Conservation (phyloP, 1,284 basidiomycete genomes). For the Melampsora americana region DNA sequence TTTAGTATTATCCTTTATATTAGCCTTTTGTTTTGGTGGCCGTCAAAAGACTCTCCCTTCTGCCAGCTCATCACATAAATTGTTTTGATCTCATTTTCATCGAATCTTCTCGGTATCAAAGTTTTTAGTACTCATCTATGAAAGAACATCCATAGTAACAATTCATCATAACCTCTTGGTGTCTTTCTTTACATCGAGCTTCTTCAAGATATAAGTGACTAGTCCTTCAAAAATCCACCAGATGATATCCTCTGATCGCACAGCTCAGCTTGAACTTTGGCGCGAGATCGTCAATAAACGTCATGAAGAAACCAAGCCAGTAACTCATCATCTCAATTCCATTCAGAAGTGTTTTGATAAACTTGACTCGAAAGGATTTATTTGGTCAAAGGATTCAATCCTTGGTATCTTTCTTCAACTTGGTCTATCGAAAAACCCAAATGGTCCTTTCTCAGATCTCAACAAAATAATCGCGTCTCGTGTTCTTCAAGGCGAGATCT, state of each 20-base stretch:
- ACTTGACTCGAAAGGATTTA: not conserved
- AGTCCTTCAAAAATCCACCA: not conserved
- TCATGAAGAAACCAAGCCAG: not conserved
- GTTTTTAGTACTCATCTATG: too few relatives aligned
- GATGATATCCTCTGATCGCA: not conserved
- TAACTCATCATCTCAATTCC: not conserved
- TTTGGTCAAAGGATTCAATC: not conserved
- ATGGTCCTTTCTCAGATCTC: not conserved
- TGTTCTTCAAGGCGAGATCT: not conserved
- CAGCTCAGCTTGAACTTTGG: not conserved
- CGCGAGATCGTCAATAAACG: not conserved
- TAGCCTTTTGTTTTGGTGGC: too few relatives aligned
- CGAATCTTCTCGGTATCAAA: too few relatives aligned
- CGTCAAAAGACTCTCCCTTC: too few relatives aligned
- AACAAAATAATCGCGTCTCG: not conserved
- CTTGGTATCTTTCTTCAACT: not conserved
- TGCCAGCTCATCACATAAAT: too few relatives aligned
- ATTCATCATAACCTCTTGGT: too few relatives aligned
- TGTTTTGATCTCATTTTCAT: too few relatives aligned
- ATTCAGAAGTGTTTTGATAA: not conserved
- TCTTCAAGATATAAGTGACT: not conserved
- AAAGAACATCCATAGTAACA: too few relatives aligned
- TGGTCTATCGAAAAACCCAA: not conserved
- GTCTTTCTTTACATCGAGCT: not conserved
- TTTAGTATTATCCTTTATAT: too few relatives aligned